Base-by-base conservation (phyloP, 768 basidiomycete genomes). In the Lyophyllum shimeji region DNA sequence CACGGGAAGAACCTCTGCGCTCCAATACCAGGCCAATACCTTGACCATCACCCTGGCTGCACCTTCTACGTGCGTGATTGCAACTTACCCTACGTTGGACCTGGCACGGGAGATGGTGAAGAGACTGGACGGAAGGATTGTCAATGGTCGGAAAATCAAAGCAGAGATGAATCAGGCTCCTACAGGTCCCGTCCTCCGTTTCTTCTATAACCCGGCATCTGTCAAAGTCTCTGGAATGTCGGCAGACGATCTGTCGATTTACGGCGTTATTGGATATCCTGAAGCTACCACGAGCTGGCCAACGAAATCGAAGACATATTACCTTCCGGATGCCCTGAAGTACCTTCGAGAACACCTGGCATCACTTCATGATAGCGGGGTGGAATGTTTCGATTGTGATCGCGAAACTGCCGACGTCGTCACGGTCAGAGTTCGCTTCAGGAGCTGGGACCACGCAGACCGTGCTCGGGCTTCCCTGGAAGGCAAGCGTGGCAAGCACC, bases 41-140 rank as follows among this genome's bases (percentile, higher is more conserved):
- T 62, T 86, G 48, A 76, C 74, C 0, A 73, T 86, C 43, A 76
- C 74, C 11, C 87, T 84, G 82, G 72, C 66, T 5, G 67, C 69
- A 0, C 83, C 84, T 1, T 80, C 77, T n/a, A 62, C 63, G 3
- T 66, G 74, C 1, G 76, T 79, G 55, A 59, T 80, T n/a, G 83
- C 73, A 0, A 74, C 70, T 3, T 87, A 80, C 58, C 3, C 48
- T 3, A 65, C 68, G 4, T 59, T 70, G 51, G 63, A 61, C 0
- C 60, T 66, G 24, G 77, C 81, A 0, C 50, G 62, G 24, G 59
- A 54, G 21, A 78, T 76, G 59, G 73, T 71, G 2, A 60, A 53
- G 20, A 60, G 64, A 23, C 66, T 86, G 34, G 60, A 84, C 45
- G 67, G 72, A 17, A 57, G 46, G 20, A 43, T 69, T 4, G 67